Percentiles rank a stretch among this genome's conserved stretches.
Conservation (phyloP, 768 basidiomycete genomes). For the Auricularia cornea region DNA sequence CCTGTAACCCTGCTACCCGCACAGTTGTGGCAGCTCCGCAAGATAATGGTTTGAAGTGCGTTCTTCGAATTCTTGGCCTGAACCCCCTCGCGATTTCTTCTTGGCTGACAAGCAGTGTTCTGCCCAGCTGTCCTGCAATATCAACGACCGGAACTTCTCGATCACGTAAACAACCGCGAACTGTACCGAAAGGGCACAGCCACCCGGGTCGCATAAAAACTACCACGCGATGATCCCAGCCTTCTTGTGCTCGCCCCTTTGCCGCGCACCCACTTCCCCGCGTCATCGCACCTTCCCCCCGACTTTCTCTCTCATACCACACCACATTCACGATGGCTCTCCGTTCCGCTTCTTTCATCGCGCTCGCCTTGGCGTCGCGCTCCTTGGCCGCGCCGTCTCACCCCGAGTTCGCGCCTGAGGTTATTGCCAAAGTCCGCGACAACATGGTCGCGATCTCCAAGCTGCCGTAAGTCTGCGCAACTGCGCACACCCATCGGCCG, state of each 20-base stretch:
- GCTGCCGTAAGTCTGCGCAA: neutral
- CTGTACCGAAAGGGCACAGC: too few relatives aligned
- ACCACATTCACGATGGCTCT: too few relatives aligned
- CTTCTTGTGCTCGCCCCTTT: too few relatives aligned
- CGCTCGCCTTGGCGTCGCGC: slow-evolving; percentile 1
- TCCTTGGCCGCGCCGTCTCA: neutral
- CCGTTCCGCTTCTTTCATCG: neutral
- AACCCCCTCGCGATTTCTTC: neutral
- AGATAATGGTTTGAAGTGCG: slow-evolving; percentile 59
- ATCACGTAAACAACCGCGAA: too few relatives aligned
- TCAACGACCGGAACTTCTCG: too few relatives aligned
- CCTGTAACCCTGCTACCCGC: slow-evolving; percentile 79
- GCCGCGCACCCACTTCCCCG: too few relatives aligned
- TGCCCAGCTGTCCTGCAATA: too few relatives aligned
- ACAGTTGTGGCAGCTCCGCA: slow-evolving; percentile 74
- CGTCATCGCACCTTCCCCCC: too few relatives aligned
- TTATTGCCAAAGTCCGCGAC: slow-evolving; percentile 1
- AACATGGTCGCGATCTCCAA: neutral
- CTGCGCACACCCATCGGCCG: neutral
- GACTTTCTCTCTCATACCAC: too few relatives aligned
- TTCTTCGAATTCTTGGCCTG: slow-evolving; percentile 2
- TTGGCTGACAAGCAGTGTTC: too few relatives aligned
- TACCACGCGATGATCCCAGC: too few relatives aligned
- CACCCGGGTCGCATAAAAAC: too few relatives aligned
- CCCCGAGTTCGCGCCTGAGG: neutral